These are phyloP conservation scores for Penicillium verhagenii DNA, from an alignment of 495 filamentous ascomycete genomes.

Conservation along the genomic window DNA sequence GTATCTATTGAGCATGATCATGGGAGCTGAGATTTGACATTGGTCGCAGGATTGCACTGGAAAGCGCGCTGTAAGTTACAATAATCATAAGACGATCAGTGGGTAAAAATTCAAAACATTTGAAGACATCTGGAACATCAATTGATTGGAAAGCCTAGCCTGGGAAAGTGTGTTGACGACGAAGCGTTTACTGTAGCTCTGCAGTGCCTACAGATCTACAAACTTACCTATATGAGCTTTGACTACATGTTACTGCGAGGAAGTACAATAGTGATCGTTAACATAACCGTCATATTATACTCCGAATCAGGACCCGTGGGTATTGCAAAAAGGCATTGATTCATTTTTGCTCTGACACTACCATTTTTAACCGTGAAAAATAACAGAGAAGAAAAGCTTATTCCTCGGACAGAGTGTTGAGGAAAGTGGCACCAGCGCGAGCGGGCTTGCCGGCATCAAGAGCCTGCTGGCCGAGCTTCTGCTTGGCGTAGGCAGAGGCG, in stretches of 20 bases:
- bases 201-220: not conserved
- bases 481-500: constrained; percentile 79
- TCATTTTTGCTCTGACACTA: constrained; percentile 35
- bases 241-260: constrained; percentile 6
- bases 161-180: no score
- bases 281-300: constrained; percentile 37
- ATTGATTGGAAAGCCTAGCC: no score
- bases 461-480: constrained; percentile 70
- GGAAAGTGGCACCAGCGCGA: constrained; percentile 48
- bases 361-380: constrained; percentile 26
- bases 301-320: constrained; percentile 25
- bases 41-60: no score
- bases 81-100: no score
- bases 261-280: constrained; percentile 12
- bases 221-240: constrained; percentile 14
- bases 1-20: no score
- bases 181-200: not conserved
- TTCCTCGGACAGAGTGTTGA: constrained; percentile 53
- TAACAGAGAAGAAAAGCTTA: constrained; percentile 35
- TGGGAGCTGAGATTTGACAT: no score
- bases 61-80: no score
- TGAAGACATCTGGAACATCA: no score
- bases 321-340: constrained; percentile 38
- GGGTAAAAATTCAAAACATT: no score
- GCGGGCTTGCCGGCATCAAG: constrained; percentile 54